Conservation (phyloP, 495 filamentous ascomycete genomes). For the Aspergillus nanangensis region DNA sequence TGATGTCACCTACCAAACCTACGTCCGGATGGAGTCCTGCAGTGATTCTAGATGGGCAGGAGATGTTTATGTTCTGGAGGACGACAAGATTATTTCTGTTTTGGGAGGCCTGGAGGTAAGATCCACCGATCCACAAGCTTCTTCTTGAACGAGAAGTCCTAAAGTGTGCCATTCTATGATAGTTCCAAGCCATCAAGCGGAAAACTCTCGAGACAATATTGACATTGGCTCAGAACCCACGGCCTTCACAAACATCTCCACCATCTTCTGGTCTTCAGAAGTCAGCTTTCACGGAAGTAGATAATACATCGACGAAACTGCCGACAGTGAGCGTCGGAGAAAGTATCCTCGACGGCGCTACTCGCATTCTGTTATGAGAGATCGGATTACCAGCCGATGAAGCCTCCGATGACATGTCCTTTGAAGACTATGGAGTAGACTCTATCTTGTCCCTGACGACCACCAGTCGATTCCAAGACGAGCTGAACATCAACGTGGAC, state of each 20-base stretch:
- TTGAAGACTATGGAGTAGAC: slow-evolving; percentile 51
- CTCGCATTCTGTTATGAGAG: slow-evolving; percentile 59
- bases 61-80: slow-evolving; percentile 51
- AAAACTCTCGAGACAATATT: not conserved
- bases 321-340: slow-evolving; percentile 42
- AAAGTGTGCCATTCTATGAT: too few relatives aligned
- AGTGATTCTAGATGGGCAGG: slow-evolving; percentile 42
- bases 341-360: slow-evolving; percentile 52
- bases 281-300: slow-evolving; percentile 52
- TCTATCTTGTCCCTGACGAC: slow-evolving; percentile 49
- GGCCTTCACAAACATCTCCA: not conserved
- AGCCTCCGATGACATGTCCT: too few relatives aligned
- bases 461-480: slow-evolving; percentile 43
- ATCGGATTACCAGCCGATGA: slow-evolving; percentile 49
- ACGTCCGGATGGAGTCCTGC: slow-evolving; percentile 60
- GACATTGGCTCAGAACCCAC: too few relatives aligned
- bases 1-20: slow-evolving; percentile 63
- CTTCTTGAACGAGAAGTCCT: slow-evolving; percentile 33
- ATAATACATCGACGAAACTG: slow-evolving; percentile 20
- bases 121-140: not conserved
- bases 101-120: slow-evolving; percentile 61
- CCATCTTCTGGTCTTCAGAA: not conserved
- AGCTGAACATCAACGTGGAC: slow-evolving; percentile 44
- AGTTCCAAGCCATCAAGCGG: slow-evolving; percentile 50
- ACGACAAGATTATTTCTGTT: slow-evolving; percentile 58